phyloP scores from a whole-genome alignment of 176 grass and related monocot genomes.

The Sorghum bicolor region Sorghum_bicolor_NCBIv3 NC_012876.2:5448001-5448500 shows the following conservation, averaged over 20 bases:
- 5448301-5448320: neutral
- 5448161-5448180: neutral
- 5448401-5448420: neutral
- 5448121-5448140: neutral
- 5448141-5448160: neutral
- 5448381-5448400: neutral
- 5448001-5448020: rapidly evolving
- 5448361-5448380: neutral
- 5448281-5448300: neutral
- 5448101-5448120: neutral
- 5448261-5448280: neutral
- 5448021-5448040: neutral
- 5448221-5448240: neutral
- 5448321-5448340: neutral
- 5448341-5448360: neutral
- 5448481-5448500: neutral
- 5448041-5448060: neutral
- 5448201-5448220: neutral
- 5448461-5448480: neutral
- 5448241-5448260: neutral
- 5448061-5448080: rapidly evolving
- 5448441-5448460: neutral
- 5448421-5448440: neutral
- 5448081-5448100: neutral
- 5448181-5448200: neutral